Conservation (phyloP, 2,329 filamentous ascomycete species). For the Pseudogymnoascus sp. region DNA sequence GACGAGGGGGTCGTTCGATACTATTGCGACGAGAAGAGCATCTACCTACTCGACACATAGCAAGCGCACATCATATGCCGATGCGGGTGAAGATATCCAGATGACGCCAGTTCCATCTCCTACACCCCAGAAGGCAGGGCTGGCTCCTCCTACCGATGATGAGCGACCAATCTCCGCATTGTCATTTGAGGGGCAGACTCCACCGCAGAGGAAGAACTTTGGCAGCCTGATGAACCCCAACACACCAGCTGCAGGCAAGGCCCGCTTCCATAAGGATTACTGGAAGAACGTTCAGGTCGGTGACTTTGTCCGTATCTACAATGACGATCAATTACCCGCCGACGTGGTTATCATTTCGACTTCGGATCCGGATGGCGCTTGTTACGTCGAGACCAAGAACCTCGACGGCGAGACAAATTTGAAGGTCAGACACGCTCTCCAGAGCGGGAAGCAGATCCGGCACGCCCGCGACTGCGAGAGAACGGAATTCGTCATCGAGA, state of each 20-base stretch:
- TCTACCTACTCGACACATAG: conserved; percentile 16
- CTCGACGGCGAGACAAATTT: conserved; percentile 96
- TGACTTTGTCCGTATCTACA: conserved; percentile 94
- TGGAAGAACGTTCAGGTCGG: conserved; percentile 97
- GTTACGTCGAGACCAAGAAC: conserved; percentile 97
- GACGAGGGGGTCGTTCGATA: conserved; percentile 50
- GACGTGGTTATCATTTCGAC: conserved; percentile 90
- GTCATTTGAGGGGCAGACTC: neutral
- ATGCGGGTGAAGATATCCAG: conserved; percentile 67
- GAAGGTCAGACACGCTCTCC: conserved; percentile 86
- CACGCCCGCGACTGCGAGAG: conserved; percentile 90
- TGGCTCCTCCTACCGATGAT: neutral
- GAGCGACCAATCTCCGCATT: neutral
- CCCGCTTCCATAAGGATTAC: conserved; percentile 82
- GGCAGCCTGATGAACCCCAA: conserved; percentile 61
- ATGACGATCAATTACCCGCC: conserved; percentile 88
- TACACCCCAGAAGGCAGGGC: conserved; percentile 40
- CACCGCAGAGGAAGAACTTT: neutral
- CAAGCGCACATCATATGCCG: conserved; percentile 41
- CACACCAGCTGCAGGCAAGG: conserved; percentile 57
- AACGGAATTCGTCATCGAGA: conserved; percentile 83
- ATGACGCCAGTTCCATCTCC: conserved; percentile 97
- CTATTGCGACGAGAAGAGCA: conserved; percentile 46
- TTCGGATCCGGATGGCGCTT: conserved; percentile 87
- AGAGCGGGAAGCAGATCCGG: conserved; percentile 72